These are phyloP conservation scores for Alternaria sp. DNA, from an alignment of 2,329 filamentous ascomycete genomes.

Conservation along the genomic window DNA sequence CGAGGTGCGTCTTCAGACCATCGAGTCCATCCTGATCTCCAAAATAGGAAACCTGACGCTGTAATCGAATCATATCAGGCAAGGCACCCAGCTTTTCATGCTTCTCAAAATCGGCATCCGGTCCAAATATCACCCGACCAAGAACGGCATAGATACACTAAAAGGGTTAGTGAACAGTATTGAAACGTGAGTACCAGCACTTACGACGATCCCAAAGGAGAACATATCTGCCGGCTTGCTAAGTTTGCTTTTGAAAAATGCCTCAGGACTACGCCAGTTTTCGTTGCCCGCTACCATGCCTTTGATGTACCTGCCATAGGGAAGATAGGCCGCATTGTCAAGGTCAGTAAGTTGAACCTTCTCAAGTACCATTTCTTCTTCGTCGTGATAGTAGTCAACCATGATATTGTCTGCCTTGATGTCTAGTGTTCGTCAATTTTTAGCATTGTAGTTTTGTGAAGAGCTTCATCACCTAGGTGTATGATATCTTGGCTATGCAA, in stretches of 20 bases:
- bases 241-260: conserved; percentile 36
- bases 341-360: conserved; percentile 40
- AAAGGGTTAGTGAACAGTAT: conserved; percentile 12
- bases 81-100: conserved; percentile 34
- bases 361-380: conserved; percentile 25
- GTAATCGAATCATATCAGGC: conserved; percentile 36
- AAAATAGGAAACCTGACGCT: conserved; percentile 41
- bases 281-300: conserved; percentile 43
- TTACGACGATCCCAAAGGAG: conserved; percentile 43
- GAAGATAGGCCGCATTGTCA: conserved; percentile 50
- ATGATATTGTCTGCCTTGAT: conserved; percentile 46
- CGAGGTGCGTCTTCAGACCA: conserved; percentile 41
- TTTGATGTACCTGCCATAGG: conserved; percentile 41
- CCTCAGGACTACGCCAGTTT: conserved; percentile 48
- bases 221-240: conserved; percentile 44
- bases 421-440: conserved; percentile 35
- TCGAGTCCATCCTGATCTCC: conserved; percentile 8
- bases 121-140: conserved; percentile 36
- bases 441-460: conserved; percentile 39
- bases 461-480: conserved; percentile 30
- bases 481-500: conserved; percentile 39
- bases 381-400: conserved; percentile 28
- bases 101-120: conserved; percentile 37
- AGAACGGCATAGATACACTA: conserved; percentile 41
- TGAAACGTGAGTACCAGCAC: background rate